Evolutionary conservation across 2,329 filamentous ascomycete genomes (phyloP).

Genomic region (Colletotrichum camelliae): DNA sequence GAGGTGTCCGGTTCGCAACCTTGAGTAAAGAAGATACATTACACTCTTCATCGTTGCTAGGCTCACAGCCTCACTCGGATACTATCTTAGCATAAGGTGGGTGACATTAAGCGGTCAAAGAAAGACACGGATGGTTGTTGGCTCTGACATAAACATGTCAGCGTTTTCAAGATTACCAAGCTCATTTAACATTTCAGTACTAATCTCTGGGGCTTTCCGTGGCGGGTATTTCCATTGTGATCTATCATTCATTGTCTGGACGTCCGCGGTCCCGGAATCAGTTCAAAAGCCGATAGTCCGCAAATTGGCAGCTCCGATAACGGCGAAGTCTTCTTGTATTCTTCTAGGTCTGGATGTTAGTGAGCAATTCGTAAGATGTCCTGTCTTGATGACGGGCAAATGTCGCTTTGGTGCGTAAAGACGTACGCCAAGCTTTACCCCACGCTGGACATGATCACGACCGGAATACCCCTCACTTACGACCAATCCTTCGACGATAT

Average conservation of each 20-base stretch:
- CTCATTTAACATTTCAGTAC: fast-evolving
- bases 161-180: too few relatives aligned
- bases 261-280: background rate
- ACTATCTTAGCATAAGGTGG: background rate
- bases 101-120: fast-evolving
- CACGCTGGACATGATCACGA: background rate
- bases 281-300: background rate
- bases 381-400: fast-evolving
- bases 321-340: fast-evolving
- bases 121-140: too few relatives aligned
- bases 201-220: too few relatives aligned
- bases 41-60: background rate
- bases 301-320: background rate
- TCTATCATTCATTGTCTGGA: background rate
- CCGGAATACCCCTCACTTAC: background rate
- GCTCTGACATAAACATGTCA: background rate
- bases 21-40: background rate
- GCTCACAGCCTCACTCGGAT: fast-evolving
- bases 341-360: fast-evolving
- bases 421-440: constrained; percentile 11
- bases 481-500: background rate
- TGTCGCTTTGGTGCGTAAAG: background rate
- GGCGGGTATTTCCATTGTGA: background rate
- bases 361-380: background rate
- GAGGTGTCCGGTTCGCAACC: background rate